Percentiles rank a stretch among this genome's conserved stretches.
phyloP scores from a whole-genome alignment of 257 asterid genomes.

The Linderniella brevidens region DNA sequence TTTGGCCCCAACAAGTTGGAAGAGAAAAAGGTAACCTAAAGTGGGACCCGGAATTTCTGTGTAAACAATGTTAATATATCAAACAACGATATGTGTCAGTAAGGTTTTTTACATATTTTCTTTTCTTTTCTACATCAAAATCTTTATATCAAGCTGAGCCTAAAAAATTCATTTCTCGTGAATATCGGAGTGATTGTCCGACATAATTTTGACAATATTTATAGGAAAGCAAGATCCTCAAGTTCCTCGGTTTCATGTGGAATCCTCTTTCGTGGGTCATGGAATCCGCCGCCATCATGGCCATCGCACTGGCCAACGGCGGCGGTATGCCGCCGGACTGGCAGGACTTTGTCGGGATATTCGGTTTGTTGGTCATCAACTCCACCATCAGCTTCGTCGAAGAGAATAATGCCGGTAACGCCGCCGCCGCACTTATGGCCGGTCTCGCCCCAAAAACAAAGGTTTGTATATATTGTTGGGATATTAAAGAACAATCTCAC shows the following conservation, averaged over 20 bases:
- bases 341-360: slow-evolving; percentile 88
- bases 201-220: no score
- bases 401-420: slow-evolving; percentile 95
- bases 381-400: slow-evolving; percentile 95
- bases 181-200: no score
- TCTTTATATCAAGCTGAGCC: no score
- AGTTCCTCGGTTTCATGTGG: slow-evolving; percentile 98
- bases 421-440: slow-evolving; percentile 99
- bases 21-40: no score
- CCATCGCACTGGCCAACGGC: slow-evolving; percentile 85
- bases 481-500: not conserved
- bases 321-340: slow-evolving; percentile 85
- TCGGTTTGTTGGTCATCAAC: slow-evolving; percentile 88
- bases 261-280: slow-evolving; percentile 98
- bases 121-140: no score
- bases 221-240: slow-evolving; percentile 89
- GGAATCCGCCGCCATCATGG: slow-evolving; percentile 98
- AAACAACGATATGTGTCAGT: no score
- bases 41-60: no score
- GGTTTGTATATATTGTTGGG: slow-evolving; percentile 16
- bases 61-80: no score
- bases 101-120: no score
- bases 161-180: no score
- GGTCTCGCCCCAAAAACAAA: no score
- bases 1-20: no score